Evolutionary conservation across 1,284 basidiomycete species (phyloP).

Genomic region (Laetiporus sulphureus): DNA sequence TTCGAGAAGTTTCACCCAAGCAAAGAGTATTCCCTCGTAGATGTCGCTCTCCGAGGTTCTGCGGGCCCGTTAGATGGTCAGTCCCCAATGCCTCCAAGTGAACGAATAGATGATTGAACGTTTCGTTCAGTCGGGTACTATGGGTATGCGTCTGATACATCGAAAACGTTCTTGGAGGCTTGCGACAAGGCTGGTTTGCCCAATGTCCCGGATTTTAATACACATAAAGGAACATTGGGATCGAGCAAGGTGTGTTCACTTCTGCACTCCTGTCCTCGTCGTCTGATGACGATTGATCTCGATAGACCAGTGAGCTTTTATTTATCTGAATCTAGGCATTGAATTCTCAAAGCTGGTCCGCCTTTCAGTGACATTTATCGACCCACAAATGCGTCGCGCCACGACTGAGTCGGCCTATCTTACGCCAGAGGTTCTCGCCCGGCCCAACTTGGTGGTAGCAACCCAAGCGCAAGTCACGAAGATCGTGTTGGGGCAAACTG

Average conservation of each 20-base stretch:
- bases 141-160: slow-evolving; percentile 27
- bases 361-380: slow-evolving; percentile 55
- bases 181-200: slow-evolving; percentile 43
- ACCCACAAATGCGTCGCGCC: slow-evolving; percentile 41
- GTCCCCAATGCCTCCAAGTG: not conserved
- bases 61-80: slow-evolving; percentile 41
- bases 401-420: slow-evolving; percentile 62
- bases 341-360: not conserved
- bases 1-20: slow-evolving; percentile 50
- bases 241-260: slow-evolving; percentile 40
- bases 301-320: slow-evolving; percentile 11
- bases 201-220: slow-evolving; percentile 44
- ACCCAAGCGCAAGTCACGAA: slow-evolving; percentile 47
- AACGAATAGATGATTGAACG: not conserved
- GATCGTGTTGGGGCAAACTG: slow-evolving; percentile 48
- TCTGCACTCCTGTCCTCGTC: not conserved
- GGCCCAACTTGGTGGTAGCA: slow-evolving; percentile 56
- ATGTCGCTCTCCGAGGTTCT: slow-evolving; percentile 36
- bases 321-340: not conserved
- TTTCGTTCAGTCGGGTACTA: slow-evolving; percentile 23
- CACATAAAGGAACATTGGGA: slow-evolving; percentile 40
- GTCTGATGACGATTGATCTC: not conserved
- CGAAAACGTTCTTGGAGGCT: slow-evolving; percentile 40
- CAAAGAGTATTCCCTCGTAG: slow-evolving; percentile 39
- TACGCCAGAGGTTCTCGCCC: slow-evolving; percentile 49